Conservation (phyloP, 2,329 filamentous ascomycete species). For the Leptographium radiaticola region DNA sequence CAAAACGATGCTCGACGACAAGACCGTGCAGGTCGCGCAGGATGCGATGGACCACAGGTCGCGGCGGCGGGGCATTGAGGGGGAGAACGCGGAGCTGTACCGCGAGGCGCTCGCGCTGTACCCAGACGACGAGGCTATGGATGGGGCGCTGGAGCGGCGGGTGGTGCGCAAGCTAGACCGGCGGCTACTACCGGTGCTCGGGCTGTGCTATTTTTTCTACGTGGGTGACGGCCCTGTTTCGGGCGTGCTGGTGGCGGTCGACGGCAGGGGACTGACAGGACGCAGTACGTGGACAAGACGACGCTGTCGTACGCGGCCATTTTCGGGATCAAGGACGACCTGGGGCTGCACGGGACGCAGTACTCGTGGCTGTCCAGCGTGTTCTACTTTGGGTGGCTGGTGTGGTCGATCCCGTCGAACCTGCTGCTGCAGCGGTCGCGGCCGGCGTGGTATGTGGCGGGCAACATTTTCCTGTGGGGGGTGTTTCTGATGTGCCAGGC, state of each 20-base stretch:
- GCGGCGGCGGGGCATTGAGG: background rate
- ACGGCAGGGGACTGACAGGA: background rate
- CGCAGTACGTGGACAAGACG: constrained; percentile 27
- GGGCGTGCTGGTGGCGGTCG: background rate
- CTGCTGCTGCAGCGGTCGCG: constrained; percentile 19
- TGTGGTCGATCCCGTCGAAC: constrained; percentile 17
- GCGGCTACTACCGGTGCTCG: constrained; percentile 23
- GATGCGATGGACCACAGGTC: no score
- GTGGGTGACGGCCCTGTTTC: constrained; percentile 12
- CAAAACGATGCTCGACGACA: no score
- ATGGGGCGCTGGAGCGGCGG: constrained; percentile 19
- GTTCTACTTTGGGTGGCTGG: constrained; percentile 37
- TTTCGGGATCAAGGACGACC: constrained; percentile 47
- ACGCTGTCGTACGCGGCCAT: constrained; percentile 51
- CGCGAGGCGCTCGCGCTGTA: constrained; percentile 22
- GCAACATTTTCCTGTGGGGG: constrained; percentile 44
- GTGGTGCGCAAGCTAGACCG: constrained; percentile 24
- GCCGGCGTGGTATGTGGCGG: constrained; percentile 23
- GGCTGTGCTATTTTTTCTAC: constrained; percentile 29
- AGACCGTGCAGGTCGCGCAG: no score
- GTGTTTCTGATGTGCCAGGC: constrained; percentile 34
- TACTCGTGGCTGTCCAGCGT: constrained; percentile 43
- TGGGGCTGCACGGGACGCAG: constrained; percentile 40
- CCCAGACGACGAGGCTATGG: constrained; percentile 24
- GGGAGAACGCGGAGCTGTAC: constrained; percentile 17